Conservation (phyloP, 1,284 basidiomycete genomes). For the Leccinum solheimii region DNA sequence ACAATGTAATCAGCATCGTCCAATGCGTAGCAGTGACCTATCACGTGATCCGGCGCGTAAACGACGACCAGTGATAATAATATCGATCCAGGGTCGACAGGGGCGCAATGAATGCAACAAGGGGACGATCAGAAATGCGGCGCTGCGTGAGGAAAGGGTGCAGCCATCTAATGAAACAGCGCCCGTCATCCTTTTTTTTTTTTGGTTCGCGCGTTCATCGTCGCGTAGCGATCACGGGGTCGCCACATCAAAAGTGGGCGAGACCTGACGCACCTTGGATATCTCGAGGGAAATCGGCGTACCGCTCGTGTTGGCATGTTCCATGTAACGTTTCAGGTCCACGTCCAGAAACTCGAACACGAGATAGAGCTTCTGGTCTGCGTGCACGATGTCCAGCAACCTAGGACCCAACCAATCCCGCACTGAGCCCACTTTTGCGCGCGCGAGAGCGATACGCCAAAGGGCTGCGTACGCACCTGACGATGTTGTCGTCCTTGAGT, state of each 20-base stretch:
- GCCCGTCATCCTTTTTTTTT: conserved; percentile 13
- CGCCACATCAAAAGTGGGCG: conserved; percentile 2
- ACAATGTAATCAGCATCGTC: conserved; percentile 14
- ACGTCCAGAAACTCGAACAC: conserved; percentile 96
- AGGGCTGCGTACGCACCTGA: conserved; percentile 52
- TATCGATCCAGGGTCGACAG: conserved; percentile 16
- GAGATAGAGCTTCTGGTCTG: conserved; percentile 94
- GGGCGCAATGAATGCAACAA: not conserved
- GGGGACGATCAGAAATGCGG: not conserved
- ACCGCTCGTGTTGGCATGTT: conserved; percentile 72
- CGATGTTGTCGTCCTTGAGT: conserved; percentile 94
- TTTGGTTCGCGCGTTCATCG: conserved; percentile 14
- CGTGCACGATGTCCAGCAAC: conserved; percentile 94
- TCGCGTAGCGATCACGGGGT: conserved; percentile 10
- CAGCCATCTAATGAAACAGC: conserved; percentile 22
- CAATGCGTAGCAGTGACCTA: conserved; percentile 2
- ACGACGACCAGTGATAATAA: conserved; percentile 21
- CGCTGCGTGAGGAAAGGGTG: conserved; percentile 5
- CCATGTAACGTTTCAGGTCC: conserved; percentile 97
- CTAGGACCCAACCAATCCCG: conserved; percentile 42
- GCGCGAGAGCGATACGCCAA: not conserved
- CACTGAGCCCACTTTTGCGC: conserved; percentile 17
- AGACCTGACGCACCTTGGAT: conserved; percentile 67
- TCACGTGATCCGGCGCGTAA: conserved; percentile 35
- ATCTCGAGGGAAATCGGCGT: conserved; percentile 77